Conservation (phyloP, 2,329 filamentous ascomycete species). For the Mycosphaerella sp. region DNA sequence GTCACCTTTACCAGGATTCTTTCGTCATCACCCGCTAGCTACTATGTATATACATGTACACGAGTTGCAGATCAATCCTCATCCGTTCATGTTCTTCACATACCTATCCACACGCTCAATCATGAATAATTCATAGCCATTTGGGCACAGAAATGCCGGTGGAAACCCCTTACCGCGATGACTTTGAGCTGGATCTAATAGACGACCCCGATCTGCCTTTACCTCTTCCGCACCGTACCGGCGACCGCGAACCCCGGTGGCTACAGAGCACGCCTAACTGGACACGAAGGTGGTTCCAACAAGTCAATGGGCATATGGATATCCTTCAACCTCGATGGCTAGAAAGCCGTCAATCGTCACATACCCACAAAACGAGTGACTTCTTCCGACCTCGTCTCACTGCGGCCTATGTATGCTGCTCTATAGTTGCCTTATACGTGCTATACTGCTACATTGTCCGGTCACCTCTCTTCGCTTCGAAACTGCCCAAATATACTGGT, state of each 20-base stretch:
- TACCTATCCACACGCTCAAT: too few species aligned
- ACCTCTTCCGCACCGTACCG: background rate
- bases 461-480: constrained; percentile 36
- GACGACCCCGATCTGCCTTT: constrained; percentile 18
- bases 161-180: constrained; percentile 12
- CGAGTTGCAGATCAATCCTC: too few species aligned
- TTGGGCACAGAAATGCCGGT: background rate
- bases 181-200: constrained; percentile 14
- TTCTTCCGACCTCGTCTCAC: constrained; percentile 13
- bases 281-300: constrained; percentile 10
- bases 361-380: constrained; percentile 1
- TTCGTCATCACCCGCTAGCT: too few species aligned
- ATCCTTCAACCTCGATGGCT: constrained; percentile 16
- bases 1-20: too few species aligned
- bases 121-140: background rate
- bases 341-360: constrained; percentile 1
- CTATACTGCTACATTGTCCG: constrained; percentile 36
- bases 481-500: constrained; percentile 38
- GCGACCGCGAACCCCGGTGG: constrained; percentile 11
- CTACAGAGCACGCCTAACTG: constrained; percentile 11
- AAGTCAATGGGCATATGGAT: constrained; percentile 14
- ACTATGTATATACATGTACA: too few species aligned
- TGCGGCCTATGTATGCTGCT: constrained; percentile 12
- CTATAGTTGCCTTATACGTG: constrained; percentile 24
- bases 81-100: too few species aligned